These are phyloP conservation scores for Lactifluus hygrophoroides DNA, from an alignment of 768 basidiomycete genomes.

Conservation along the genomic window DNA sequence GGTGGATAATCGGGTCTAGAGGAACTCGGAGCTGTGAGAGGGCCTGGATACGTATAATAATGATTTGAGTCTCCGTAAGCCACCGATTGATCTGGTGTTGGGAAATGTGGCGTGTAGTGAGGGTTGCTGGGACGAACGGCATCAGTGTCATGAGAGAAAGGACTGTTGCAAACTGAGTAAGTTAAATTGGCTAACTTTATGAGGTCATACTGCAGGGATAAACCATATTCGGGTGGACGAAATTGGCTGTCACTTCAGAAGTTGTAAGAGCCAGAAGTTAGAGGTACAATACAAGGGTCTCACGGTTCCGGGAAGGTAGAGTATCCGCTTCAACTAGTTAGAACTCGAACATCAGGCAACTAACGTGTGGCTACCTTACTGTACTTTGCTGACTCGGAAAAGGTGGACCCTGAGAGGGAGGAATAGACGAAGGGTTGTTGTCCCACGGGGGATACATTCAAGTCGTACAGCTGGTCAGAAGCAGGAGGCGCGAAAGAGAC, in stretches of 20 bases:
- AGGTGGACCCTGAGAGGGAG: slow-evolving; percentile 8
- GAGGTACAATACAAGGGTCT: neutral
- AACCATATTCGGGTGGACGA: slow-evolving; percentile 16
- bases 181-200: neutral
- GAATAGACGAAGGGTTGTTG: neutral
- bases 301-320: slow-evolving; percentile 15
- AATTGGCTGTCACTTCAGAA: slow-evolving; percentile 1
- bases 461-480: no score
- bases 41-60: neutral
- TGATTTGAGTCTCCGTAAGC: slow-evolving; percentile 19
- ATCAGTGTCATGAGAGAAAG: neutral
- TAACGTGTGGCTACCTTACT: slow-evolving; percentile 1
- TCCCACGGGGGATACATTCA: neutral
- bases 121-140: slow-evolving; percentile 12
- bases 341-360: neutral
- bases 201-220: slow-evolving; percentile 15
- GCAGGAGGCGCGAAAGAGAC: no score
- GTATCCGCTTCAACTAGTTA: neutral
- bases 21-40: neutral
- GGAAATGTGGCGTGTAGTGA: neutral
- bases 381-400: neutral
- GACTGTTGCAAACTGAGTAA: neutral
- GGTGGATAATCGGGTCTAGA: slow-evolving; percentile 14
- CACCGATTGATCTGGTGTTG: slow-evolving; percentile 2
- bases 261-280: neutral